phyloP scores from a whole-genome alignment of 2,329 filamentous ascomycete genomes.

The Ophiostoma sp. region DNA sequence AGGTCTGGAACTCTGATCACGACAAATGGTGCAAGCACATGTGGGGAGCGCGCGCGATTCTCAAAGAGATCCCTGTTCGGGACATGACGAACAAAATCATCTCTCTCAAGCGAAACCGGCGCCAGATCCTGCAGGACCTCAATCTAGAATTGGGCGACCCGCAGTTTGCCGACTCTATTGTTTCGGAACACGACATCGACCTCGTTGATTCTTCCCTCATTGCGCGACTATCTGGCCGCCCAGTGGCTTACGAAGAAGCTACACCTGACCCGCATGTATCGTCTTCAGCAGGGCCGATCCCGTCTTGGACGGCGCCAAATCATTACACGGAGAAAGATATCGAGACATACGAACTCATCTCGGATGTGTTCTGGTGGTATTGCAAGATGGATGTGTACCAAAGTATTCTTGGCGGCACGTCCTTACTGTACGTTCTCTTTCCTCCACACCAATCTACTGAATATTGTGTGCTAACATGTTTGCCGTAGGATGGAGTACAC shows the following conservation, averaged over 20 bases:
- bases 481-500: constrained; percentile 65
- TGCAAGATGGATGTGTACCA: constrained; percentile 91
- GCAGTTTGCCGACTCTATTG: constrained; percentile 9
- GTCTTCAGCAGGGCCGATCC: not conserved
- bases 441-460: not conserved
- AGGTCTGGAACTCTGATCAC: constrained; percentile 91
- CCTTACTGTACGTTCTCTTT: constrained; percentile 62
- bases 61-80: constrained; percentile 74
- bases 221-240: constrained; percentile 38
- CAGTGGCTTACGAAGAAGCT: constrained; percentile 37
- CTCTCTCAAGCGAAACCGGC: constrained; percentile 50
- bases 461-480: not conserved
- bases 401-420: constrained; percentile 79
- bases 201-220: constrained; percentile 42
- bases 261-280: not conserved
- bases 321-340: constrained; percentile 57
- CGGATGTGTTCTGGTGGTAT: constrained; percentile 94
- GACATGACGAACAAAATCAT: constrained; percentile 67
- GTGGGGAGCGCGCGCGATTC: constrained; percentile 72
- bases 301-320: constrained; percentile 26
- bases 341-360: constrained; percentile 70
- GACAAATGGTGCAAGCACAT: constrained; percentile 94
- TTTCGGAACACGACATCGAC: constrained; percentile 32
- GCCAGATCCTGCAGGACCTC: constrained; percentile 33
- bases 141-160: not conserved